These are phyloP conservation scores for Phytophthora meadii DNA, from an alignment of 352 stramenopile species.

Conservation along the genomic window DNA sequence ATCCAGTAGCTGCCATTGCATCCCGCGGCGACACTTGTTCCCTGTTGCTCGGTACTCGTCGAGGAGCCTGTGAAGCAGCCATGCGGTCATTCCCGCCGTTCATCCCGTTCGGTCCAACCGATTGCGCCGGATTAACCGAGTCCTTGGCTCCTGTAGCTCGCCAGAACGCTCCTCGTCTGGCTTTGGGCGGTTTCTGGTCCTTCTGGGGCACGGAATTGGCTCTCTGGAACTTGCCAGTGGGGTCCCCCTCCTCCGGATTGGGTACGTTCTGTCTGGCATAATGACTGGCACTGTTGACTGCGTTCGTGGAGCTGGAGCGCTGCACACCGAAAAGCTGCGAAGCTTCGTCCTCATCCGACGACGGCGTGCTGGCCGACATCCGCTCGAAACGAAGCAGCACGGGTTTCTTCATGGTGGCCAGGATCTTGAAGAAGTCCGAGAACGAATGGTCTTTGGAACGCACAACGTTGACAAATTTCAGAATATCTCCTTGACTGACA, in stretches of 20 bases:
- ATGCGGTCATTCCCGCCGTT: constrained; percentile 24
- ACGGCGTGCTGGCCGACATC: constrained; percentile 50
- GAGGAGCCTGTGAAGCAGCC: constrained; percentile 19
- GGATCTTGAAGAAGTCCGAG: constrained; percentile 90
- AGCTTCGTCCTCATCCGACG: constrained; percentile 55
- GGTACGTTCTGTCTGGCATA: constrained; percentile 39
- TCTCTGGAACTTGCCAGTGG: constrained; percentile 48
- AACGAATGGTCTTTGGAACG: constrained; percentile 89
- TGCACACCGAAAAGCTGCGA: constrained; percentile 51
- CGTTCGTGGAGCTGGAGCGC: constrained; percentile 55
- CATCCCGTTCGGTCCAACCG: constrained; percentile 8
- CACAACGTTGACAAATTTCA: constrained; percentile 89
- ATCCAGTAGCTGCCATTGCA: constrained; percentile 5
- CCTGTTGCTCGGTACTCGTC: constrained; percentile 24
- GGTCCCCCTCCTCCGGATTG: constrained; percentile 26
- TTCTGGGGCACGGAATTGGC: constrained; percentile 67
- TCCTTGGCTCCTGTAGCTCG: constrained; percentile 53
- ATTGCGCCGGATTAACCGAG: constrained; percentile 22
- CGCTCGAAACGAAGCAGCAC: constrained; percentile 86
- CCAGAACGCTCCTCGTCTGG: constrained; percentile 68
- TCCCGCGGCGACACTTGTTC: constrained; percentile 55
- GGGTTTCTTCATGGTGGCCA: constrained; percentile 91
- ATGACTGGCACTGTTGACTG: constrained; percentile 35
- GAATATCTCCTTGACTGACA: constrained; percentile 75
- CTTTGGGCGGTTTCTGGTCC: constrained; percentile 54